phyloP scores from a whole-genome alignment of 2,329 filamentous ascomycete species.

The Epicoccum sorghinum region DNA sequence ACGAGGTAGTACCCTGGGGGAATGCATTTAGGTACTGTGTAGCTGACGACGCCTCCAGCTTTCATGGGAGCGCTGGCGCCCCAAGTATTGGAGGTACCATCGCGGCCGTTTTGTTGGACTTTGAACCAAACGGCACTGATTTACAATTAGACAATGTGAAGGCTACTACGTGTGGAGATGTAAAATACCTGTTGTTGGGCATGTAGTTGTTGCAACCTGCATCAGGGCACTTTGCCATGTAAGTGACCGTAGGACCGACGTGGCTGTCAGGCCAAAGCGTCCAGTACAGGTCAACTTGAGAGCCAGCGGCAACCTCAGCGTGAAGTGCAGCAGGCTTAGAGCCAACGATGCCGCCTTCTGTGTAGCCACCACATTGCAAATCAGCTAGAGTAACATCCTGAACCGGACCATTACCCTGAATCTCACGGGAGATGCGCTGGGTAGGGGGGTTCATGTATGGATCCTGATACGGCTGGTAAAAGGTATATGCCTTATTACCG shows the following conservation, averaged over 20 bases:
- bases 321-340: constrained; percentile 61
- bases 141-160: background rate
- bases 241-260: constrained; percentile 62
- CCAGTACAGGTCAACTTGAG: constrained; percentile 60
- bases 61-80: constrained; percentile 54
- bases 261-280: constrained; percentile 59
- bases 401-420: constrained; percentile 65
- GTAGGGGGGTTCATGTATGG: constrained; percentile 46
- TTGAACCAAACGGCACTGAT: constrained; percentile 62
- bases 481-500: constrained; percentile 36
- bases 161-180: too few relatives aligned
- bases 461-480: constrained; percentile 46
- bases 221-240: constrained; percentile 65
- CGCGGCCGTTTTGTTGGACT: constrained; percentile 57
- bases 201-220: constrained; percentile 57
- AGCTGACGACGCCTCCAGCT: constrained; percentile 52
- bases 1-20: constrained; percentile 63
- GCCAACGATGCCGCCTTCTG: constrained; percentile 57
- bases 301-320: constrained; percentile 60
- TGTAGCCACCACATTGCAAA: constrained; percentile 62
- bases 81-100: constrained; percentile 59
- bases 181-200: constrained; percentile 50
- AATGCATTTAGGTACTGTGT: constrained; percentile 62
- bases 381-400: constrained; percentile 60
- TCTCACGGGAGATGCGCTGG: constrained; percentile 61